Evolutionary conservation across 2,329 filamentous ascomycete species (phyloP).

Genomic region (Nothomitra cinnamomea): DNA sequence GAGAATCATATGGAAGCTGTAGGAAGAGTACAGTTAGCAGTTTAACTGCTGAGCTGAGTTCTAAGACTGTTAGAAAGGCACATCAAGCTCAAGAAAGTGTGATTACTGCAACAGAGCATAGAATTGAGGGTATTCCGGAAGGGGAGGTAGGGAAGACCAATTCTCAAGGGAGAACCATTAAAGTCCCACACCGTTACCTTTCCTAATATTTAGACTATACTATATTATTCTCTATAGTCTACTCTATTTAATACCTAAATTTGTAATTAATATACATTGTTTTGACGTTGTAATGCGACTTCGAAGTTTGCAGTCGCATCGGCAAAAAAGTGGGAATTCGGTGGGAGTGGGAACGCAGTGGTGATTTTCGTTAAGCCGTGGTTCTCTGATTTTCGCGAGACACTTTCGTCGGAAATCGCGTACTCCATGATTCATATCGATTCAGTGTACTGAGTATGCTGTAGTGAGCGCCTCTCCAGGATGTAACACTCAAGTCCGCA

Average conservation of each 20-base stretch:
- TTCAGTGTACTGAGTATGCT: no score
- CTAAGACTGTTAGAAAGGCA: not conserved
- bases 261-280: no score
- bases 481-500: no score
- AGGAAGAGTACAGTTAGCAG: not conserved
- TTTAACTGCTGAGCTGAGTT: not conserved
- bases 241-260: no score
- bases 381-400: no score
- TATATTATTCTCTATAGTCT: no score
- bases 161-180: not conserved
- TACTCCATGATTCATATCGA: no score
- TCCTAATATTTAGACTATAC: not conserved
- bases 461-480: no score
- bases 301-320: no score
- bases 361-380: not conserved
- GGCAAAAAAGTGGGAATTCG: not conserved
- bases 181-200: not conserved
- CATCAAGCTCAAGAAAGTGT: not conserved
- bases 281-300: no score
- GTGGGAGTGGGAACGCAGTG: not conserved
- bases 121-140: not conserved
- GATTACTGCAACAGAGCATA: not conserved
- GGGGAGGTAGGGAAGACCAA: not conserved
- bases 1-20: not conserved
- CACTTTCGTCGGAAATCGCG: no score